A percentile compares a stretch with the other conserved stretches of the same genome.
These are phyloP conservation scores for Stemphylium lycopersici DNA, from an alignment of 2,329 filamentous ascomycete genomes.

Conservation along the genomic window DNA sequence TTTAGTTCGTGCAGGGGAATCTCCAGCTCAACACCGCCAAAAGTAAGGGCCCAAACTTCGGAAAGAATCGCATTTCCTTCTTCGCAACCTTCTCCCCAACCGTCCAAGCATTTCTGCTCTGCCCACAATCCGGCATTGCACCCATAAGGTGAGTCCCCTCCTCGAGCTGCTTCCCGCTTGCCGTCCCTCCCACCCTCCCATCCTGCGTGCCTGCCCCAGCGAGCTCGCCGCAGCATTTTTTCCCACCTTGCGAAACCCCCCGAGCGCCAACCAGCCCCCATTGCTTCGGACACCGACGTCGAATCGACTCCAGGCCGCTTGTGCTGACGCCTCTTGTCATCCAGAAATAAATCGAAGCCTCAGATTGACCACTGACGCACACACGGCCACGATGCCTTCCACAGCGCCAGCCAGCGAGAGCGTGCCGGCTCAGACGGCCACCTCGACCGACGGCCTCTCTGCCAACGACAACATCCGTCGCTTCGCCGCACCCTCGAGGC, in stretches of 20 bases:
- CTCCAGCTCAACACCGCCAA: constrained; percentile 40
- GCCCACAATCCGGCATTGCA: constrained; percentile 25
- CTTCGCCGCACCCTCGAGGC: constrained; percentile 90
- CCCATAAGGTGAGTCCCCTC: constrained; percentile 36
- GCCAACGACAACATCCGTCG: constrained; percentile 99
- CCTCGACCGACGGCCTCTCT: constrained; percentile 55
- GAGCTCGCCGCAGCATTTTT: constrained; percentile 26
- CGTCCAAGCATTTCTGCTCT: constrained; percentile 31
- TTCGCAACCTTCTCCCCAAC: constrained; percentile 36
- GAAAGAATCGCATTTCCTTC: constrained; percentile 30
- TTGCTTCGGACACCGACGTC: too few species aligned
- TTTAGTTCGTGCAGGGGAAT: constrained; percentile 32
- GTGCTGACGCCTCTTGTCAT: constrained; percentile 21
- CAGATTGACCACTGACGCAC: constrained; percentile 25
- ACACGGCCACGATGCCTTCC: constrained; percentile 52
- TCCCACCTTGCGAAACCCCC: constrained; percentile 27
- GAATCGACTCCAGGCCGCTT: too few species aligned
- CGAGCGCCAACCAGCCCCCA: constrained; percentile 27
- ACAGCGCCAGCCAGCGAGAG: too few species aligned
- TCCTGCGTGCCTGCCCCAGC: constrained; percentile 25
- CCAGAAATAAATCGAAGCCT: constrained; percentile 13
- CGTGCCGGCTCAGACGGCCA: too few species aligned
- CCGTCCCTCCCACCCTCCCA: constrained; percentile 17
- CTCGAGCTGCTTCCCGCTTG: constrained; percentile 17
- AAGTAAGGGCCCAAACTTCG: constrained; percentile 38